Base-by-base conservation (phyloP, 2,329 filamentous ascomycete species). In the Hyphodiscus sp. region DNA sequence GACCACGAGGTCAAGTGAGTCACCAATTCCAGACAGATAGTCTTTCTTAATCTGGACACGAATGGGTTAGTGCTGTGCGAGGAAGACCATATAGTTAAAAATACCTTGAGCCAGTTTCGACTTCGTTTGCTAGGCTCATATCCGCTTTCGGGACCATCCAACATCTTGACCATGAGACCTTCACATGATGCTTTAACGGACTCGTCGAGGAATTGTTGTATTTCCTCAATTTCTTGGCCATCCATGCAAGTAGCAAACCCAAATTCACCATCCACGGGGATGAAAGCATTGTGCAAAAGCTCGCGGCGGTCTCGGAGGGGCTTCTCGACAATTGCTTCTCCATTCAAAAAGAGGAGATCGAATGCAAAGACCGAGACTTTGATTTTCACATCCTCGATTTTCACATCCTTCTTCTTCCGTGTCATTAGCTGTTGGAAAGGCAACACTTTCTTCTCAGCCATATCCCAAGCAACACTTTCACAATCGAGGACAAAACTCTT, bases 381-480 rank as follows among this genome's bases (percentile, higher is more conserved):
- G 72, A 97, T 86, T 68, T 95, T 96, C 57, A 97, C 87, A 63
- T 97, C 92, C 67, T 96, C 91, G 8, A 89, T 78, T 70, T 95
- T 96, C 66, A 97, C 94, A 63, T 97, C 92, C 73, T 97, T 99
- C 69, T 89, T 86, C 75, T 99, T 99, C 51, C 94, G 82, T 15
- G 94, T 97, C 94, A 97, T 97, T 45, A 99, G 80, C 68, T 96
- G 91, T 70, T 99, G 94, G 76, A 99, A 99, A 0, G 94, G 94
- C 41, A 99, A 71, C 15, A 99, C 89, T 70, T 96, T 96, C 78
- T 96, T 96, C 75, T 94, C 90, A 1, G 80, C 78, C n/a, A 89
- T 80, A 70, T 99, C 94, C 92, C 94, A 97, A 0, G 89, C 94
- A 13, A 97, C 94, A 0, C 92, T 96, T 74, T 99, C 94, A 68